Evolutionary conservation across 2,329 filamentous ascomycete genomes (phyloP), one percentile per base, ranked within the genome.

Genomic region (Epichloe sp.): DNA sequence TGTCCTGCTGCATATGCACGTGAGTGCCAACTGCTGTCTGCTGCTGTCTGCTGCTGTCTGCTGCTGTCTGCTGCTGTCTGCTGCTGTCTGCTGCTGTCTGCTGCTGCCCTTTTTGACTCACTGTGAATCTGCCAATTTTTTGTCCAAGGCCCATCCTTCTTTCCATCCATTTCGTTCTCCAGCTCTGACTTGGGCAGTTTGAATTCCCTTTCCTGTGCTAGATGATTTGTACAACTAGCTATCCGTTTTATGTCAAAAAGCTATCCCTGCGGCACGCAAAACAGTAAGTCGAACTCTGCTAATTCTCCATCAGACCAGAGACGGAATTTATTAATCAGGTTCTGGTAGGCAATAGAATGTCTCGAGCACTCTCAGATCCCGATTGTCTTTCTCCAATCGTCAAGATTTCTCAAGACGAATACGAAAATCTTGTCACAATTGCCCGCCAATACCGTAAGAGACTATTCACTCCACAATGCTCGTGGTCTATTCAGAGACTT

Each of bases 391-490:
- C 31, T 11, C 31, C 44, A 1, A 43, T 40, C 21, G 38, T 53
- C 26, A 41, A 35, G 11, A 49, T 52, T 15, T 35, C 43, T 36
- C 31, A 31, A 26, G n/a, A 48, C 11, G 44, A 53, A 44, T 50
- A 53, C 38, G 14, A 23, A 12, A 23, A 21, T 40, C 48, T 53
- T 31, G 23, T 47, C 17, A 47, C 21, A 17, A 44, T 34, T 34
- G 44, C 47, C 31, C 48, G 15, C 21, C 44, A 44, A 21, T 48
- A 53, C 31, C 26, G 48, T 50, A 38, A 48, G 51, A 37, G 4
- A 44, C 35, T 11, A 23, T 44, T 44, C 19, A 15, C 15, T 10
- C 15, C 21, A 45, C 14, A 38, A 38, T n/a, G 7, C 31, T 36
- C 19, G 35, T 17, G 14, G 5, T 14, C 15, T 45, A 7, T 14